These are phyloP conservation scores for Darksidea phi DNA, from an alignment of 495 filamentous ascomycete species.

Conservation along the genomic window DNA sequence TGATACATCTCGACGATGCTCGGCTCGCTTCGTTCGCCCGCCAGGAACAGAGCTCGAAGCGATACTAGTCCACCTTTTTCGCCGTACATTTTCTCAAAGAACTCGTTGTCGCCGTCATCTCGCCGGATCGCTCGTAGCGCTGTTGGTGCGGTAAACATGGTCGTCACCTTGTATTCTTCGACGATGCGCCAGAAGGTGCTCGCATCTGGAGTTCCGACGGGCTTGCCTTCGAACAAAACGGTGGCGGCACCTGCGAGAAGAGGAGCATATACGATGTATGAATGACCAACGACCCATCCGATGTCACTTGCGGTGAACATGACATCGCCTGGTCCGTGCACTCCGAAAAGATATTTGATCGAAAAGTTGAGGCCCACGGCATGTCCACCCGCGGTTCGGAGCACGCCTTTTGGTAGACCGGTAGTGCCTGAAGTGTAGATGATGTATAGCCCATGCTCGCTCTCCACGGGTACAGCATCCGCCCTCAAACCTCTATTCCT, in stretches of 20 bases:
- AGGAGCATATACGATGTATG: conserved; percentile 70
- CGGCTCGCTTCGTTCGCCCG: conserved; percentile 86
- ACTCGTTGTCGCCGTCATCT: conserved; percentile 72
- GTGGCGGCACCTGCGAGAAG: conserved; percentile 82
- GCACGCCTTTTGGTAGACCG: conserved; percentile 82
- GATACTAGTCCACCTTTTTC: conserved; percentile 63
- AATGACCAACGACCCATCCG: conserved; percentile 48
- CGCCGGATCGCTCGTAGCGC: conserved; percentile 83
- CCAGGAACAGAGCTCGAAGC: conserved; percentile 75
- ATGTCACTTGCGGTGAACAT: conserved; percentile 68
- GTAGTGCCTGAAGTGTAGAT: conserved; percentile 91
- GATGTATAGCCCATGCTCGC: conserved; percentile 78
- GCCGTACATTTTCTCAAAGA: conserved; percentile 58
- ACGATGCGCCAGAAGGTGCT: conserved; percentile 85
- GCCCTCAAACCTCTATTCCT: conserved; percentile 62
- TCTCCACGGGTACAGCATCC: conserved; percentile 70
- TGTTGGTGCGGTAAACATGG: conserved; percentile 81
- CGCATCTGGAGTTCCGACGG: conserved; percentile 83
- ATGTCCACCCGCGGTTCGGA: conserved; percentile 81
- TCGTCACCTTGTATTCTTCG: conserved; percentile 79
- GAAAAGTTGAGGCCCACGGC: conserved; percentile 81
- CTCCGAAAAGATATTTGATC: conserved; percentile 74
- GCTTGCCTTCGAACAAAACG: conserved; percentile 88
- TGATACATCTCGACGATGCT: conserved; percentile 80
- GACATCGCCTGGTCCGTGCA: conserved; percentile 77